These are phyloP conservation scores for Aspergillus candidus DNA, from an alignment of 2,329 filamentous ascomycete genomes.

Conservation along the genomic window DNA sequence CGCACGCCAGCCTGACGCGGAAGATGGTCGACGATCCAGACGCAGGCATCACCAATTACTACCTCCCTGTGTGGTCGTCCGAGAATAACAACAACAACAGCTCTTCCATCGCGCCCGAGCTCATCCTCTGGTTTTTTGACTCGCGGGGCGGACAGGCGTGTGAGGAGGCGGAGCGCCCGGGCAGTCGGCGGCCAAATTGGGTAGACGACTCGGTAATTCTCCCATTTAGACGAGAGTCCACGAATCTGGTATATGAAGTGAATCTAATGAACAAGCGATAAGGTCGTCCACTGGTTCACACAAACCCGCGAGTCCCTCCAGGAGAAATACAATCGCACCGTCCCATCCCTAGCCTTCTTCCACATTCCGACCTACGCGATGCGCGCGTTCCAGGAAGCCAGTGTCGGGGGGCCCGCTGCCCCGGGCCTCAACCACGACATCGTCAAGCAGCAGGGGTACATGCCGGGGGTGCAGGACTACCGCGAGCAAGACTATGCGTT, in stretches of 20 bases:
- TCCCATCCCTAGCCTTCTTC: conserved; percentile 51
- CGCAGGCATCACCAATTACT: conserved; percentile 50
- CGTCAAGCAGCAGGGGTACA: conserved; percentile 17
- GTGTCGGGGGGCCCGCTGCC: conserved; percentile 40
- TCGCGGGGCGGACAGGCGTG: conserved; percentile 53
- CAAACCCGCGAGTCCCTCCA: conserved; percentile 26
- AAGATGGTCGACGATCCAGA: conserved; percentile 36
- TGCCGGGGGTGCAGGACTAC: conserved; percentile 22
- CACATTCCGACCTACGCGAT: conserved; percentile 48
- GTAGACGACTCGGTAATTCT: conserved; percentile 35
- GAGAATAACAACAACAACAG: not conserved
- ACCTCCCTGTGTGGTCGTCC: conserved; percentile 44
- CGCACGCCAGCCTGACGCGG: conserved; percentile 36
- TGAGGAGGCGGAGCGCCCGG: conserved; percentile 27
- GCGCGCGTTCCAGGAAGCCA: conserved; percentile 36
- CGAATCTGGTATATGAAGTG: no score
- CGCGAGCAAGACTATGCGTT: conserved; percentile 53
- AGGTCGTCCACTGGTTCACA: conserved; percentile 42
- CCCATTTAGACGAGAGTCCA: not conserved
- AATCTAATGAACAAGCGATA: not conserved
- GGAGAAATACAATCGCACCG: conserved; percentile 23
- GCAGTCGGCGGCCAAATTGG: conserved; percentile 37
- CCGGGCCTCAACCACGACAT: conserved; percentile 44
- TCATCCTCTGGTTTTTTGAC: conserved; percentile 68
- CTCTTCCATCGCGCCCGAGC: conserved; percentile 24